A percentile compares a stretch with the other conserved stretches of the same genome.
Conservation (phyloP, 306 rosid genomes). For the Ormosia emarginata region DNA sequence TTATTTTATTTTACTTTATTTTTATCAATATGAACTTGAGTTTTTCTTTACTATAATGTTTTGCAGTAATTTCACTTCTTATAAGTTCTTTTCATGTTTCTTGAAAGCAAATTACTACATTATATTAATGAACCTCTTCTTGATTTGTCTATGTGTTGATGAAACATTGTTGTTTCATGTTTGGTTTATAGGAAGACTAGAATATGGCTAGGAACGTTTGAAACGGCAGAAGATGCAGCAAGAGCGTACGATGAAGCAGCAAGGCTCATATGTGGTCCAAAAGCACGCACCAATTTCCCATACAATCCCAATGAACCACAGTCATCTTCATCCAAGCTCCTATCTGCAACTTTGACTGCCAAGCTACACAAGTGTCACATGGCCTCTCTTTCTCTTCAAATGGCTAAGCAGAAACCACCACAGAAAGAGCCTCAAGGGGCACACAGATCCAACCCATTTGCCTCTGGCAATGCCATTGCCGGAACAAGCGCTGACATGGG, state of each 20-base stretch:
- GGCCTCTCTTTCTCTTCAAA: constrained; percentile 58
- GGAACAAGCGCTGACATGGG: neutral
- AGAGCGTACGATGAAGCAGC: constrained; percentile 79
- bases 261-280: constrained; percentile 58
- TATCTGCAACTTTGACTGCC: constrained; percentile 50
- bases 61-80: neutral
- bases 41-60: neutral
- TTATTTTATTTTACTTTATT: too few species aligned
- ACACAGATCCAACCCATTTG: neutral
- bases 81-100: neutral
- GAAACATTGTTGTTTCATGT: neutral
- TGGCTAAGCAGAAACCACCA: constrained; percentile 29
- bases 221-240: constrained; percentile 77
- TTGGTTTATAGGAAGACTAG: constrained; percentile 51
- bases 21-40: neutral
- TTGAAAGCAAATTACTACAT: neutral
- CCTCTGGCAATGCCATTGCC: neutral
- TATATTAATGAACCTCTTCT: neutral
- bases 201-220: constrained; percentile 75
- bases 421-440: constrained; percentile 12
- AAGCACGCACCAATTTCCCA: constrained; percentile 62
- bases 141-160: neutral
- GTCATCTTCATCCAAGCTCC: constrained; percentile 39
- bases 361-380: constrained; percentile 67
- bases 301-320: constrained; percentile 47